Conservation (phyloP, 495 filamentous ascomycete species). For the Mytilinidion resinicola region DNA sequence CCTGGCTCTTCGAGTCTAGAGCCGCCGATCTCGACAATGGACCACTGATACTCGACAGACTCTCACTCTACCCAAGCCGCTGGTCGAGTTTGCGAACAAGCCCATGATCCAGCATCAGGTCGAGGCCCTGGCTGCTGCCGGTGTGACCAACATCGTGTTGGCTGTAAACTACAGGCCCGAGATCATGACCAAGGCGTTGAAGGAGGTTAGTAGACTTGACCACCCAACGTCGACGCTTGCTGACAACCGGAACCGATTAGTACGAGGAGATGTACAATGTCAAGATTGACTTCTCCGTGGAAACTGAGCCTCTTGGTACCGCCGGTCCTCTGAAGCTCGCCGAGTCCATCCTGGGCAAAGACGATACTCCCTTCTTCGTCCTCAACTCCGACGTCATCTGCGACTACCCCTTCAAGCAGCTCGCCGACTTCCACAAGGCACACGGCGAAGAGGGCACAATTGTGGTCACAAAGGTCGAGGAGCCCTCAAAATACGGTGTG, state of each 20-base stretch:
- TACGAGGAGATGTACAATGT: constrained; percentile 89
- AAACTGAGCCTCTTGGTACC: constrained; percentile 90
- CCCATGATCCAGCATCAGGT: constrained; percentile 99
- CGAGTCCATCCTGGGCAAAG: constrained; percentile 87
- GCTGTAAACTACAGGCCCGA: constrained; percentile 99
- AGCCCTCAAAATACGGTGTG: constrained; percentile 98
- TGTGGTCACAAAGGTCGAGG: constrained; percentile 98
- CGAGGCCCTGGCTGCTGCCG: constrained; percentile 87
- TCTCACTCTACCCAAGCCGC: constrained; percentile 90
- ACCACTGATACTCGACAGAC: constrained; percentile 53
- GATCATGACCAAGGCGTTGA: constrained; percentile 74
- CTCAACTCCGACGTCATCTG: constrained; percentile 98
- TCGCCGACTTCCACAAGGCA: constrained; percentile 79
- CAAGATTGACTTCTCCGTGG: constrained; percentile 93
- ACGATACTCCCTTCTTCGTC: constrained; percentile 95
- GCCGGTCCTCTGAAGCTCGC: constrained; percentile 95
- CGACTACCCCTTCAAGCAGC: constrained; percentile 90
- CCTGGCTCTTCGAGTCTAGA: not conserved
- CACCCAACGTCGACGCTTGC: not conserved
- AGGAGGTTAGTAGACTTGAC: constrained; percentile 49
- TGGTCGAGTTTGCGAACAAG: constrained; percentile 97
- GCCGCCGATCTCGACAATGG: constrained; percentile 2
- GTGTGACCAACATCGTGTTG: constrained; percentile 95
- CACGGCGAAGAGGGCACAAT: constrained; percentile 98
- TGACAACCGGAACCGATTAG: constrained; percentile 40